Evolutionary conservation across 2,329 filamentous ascomycete species (phyloP), one percentile per base, ranked within the genome.

Genomic region (Cladosporium sp.): DNA sequence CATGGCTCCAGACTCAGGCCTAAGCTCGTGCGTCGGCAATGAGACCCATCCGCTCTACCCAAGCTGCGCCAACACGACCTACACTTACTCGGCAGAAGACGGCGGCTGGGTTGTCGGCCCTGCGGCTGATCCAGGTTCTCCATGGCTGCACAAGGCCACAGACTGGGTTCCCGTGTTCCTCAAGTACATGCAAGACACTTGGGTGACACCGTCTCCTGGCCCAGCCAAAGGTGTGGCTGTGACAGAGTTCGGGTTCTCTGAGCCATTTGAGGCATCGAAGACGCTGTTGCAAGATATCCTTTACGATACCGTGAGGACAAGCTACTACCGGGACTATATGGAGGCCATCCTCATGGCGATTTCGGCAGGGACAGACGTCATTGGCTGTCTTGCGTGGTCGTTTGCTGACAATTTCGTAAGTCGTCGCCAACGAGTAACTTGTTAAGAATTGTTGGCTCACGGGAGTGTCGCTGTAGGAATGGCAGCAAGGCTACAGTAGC

Each of bases 181-280:
- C 51, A 62, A 65, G 24, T 70, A 71, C 59, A 67, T 73, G 59
- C 62, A 72, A 57, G 62, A 70, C 37, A 71, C 64, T 0, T 72
- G 56, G 51, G 42, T 35, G 5, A 57, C 44, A 13, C 52, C 67
- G 4, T 36, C 44, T 22, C 52, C 52, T 4, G 54, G 54, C 3
- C 44, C 54, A 10, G 45, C 45, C 37, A 52, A 54, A 17, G 71
- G 67, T 22, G 64, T 75, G 24, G 69, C 68, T 2, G 64, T 74
- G 20, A 68, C 67, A 15, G 72, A 74, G 55, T 74, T 74, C 47
- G 72, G 72, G 15, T 72, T 74, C 59, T 62, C 63, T 2, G 72
- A 73, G 60, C 71, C 71, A 2, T 70, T 65, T 45, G 72, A 74
- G 60, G 62, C 48, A 7, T 58, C 64, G 15, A 68, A 69, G 56